Evolutionary conservation across 1,139 yeast genomes (phyloP).

Genomic region (Blastobotrys aristatus): DNA sequence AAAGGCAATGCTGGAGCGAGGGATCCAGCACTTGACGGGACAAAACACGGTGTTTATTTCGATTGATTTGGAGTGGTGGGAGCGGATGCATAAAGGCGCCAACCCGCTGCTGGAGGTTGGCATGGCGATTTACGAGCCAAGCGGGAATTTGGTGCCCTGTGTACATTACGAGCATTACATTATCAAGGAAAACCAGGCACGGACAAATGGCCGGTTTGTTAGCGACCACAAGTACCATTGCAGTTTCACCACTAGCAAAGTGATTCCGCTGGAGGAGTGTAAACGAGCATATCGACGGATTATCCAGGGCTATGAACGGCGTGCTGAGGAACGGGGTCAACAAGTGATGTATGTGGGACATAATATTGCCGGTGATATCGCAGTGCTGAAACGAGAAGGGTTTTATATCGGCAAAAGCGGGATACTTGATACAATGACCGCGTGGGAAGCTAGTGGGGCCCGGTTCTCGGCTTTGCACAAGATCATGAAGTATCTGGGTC

Average conservation of each 20-base stretch:
- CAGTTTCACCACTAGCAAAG: conserved; percentile 35
- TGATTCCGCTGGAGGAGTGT: conserved; percentile 19
- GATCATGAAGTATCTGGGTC: conserved; percentile 45
- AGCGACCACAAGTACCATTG: conserved; percentile 56
- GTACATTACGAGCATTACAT: conserved; percentile 45
- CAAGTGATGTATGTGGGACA: conserved; percentile 59
- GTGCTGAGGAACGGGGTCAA: conserved; percentile 17
- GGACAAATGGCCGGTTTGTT: conserved; percentile 54
- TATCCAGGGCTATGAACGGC: conserved; percentile 12
- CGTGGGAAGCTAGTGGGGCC: conserved; percentile 44
- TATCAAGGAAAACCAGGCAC: conserved; percentile 45
- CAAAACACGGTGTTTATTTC: conserved; percentile 30
- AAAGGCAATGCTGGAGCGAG: conserved; percentile 5
- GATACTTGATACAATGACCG: conserved; percentile 48
- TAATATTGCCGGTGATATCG: conserved; percentile 56
- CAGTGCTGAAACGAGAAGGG: conserved; percentile 47
- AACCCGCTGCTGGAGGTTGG: conserved; percentile 61
- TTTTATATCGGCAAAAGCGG: conserved; percentile 42
- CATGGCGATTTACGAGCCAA: conserved; percentile 51
- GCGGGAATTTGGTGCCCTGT: conserved; percentile 12
- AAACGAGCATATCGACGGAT: conserved; percentile 15
- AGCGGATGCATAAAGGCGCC: conserved; percentile 52
- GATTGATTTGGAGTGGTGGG: conserved; percentile 67
- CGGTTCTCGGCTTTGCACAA: conserved; percentile 48
- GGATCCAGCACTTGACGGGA: conserved; percentile 3